Evolutionary conservation across 306 rosid species (phyloP).

Genomic region (Prunus mume): DNA sequence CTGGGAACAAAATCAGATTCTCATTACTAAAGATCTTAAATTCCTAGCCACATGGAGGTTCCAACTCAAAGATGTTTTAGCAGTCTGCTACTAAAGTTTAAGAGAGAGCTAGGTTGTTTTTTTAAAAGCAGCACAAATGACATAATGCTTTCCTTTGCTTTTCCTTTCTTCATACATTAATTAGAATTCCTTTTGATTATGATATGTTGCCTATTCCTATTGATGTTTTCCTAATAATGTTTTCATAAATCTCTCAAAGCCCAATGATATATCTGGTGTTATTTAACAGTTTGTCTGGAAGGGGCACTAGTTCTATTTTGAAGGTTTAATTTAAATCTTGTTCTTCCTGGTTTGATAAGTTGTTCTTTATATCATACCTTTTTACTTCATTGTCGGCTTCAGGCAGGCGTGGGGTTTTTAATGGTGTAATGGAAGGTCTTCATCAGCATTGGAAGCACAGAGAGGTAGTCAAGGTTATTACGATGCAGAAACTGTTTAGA

Average conservation of each 20-base stretch:
- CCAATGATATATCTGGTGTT: neutral
- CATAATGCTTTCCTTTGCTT: neutral
- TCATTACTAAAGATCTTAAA: neutral
- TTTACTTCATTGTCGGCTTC: constrained; percentile 27
- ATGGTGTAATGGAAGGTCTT: constrained; percentile 79
- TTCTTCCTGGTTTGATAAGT: neutral
- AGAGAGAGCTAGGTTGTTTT: neutral
- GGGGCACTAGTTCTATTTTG: neutral
- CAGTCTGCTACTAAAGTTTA: neutral
- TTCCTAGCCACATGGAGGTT: neutral
- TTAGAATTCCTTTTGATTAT: neutral
- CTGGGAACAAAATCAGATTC: neutral
- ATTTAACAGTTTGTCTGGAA: neutral
- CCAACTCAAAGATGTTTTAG: neutral
- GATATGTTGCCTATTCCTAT: neutral
- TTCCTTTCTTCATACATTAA: neutral
- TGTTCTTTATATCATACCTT: constrained; percentile 2
- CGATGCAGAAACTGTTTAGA: constrained; percentile 61
- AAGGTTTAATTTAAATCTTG: neutral
- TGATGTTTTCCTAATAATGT: neutral
- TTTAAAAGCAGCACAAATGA: neutral
- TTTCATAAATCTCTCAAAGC: neutral
- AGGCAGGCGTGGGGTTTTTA: constrained; percentile 88
- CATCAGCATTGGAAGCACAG: constrained; percentile 90
- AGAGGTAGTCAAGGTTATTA: constrained; percentile 82